phyloP scores from a whole-genome alignment of 768 basidiomycete species.

The Trametopsis cervina region DNA sequence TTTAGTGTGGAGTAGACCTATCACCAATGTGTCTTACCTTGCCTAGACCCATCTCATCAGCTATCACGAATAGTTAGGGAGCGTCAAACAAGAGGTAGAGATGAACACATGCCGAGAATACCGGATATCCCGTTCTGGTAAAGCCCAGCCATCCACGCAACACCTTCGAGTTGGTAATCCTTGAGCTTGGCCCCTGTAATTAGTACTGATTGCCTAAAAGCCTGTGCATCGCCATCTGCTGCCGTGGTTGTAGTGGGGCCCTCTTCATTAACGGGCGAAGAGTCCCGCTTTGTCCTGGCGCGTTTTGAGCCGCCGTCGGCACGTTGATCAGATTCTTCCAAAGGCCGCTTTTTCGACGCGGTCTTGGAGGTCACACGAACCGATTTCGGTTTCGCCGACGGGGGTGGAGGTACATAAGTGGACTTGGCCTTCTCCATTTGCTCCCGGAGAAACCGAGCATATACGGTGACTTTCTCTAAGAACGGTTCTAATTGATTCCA shows the following conservation, averaged over 20 bases:
- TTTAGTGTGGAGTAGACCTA: slow-evolving; percentile 5
- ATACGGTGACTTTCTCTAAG: slow-evolving; percentile 71
- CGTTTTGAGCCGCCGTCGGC: slow-evolving; percentile 17
- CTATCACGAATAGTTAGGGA: slow-evolving; percentile 32
- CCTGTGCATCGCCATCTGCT: slow-evolving; percentile 4
- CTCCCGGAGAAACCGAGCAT: slow-evolving; percentile 60
- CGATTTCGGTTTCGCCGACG: slow-evolving; percentile 3
- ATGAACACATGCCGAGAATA: slow-evolving; percentile 49
- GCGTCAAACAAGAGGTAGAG: not conserved
- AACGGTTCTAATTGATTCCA: slow-evolving; percentile 54
- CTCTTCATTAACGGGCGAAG: not conserved
- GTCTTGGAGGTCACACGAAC: not conserved
- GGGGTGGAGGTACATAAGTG: slow-evolving; percentile 15
- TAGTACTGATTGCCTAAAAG: slow-evolving; percentile 66
- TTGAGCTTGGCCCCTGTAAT: slow-evolving; percentile 84
- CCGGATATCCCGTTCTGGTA: slow-evolving; percentile 82
- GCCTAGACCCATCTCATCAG: slow-evolving; percentile 94
- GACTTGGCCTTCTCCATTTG: slow-evolving; percentile 64
- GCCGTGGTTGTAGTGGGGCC: not conserved
- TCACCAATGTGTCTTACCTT: slow-evolving; percentile 40
- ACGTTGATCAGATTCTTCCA: slow-evolving; percentile 13
- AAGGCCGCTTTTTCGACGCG: slow-evolving; percentile 9
- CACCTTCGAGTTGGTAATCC: slow-evolving; percentile 87
- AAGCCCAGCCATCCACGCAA: slow-evolving; percentile 91
- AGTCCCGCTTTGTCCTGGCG: slow-evolving; percentile 8